Conservation (phyloP, 495 filamentous ascomycete species). For the Penicillium daleae region DNA sequence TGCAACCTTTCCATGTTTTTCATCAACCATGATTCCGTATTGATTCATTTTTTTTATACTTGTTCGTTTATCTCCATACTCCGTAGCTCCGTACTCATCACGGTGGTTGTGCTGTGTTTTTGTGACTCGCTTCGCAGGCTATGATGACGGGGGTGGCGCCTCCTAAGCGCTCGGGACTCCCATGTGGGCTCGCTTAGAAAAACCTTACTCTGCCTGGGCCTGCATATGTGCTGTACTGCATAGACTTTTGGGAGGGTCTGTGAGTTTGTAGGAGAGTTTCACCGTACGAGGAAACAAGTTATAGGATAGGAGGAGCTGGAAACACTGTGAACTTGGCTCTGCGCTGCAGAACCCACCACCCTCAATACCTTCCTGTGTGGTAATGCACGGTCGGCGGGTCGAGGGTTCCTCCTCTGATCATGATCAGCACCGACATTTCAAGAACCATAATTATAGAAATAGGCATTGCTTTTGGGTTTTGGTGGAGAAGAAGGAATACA, state of each 20-base stretch:
- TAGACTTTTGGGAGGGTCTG: constrained; percentile 1
- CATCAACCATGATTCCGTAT: not conserved
- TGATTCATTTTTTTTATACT: not conserved
- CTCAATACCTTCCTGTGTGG: constrained; percentile 1
- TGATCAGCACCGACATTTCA: constrained; percentile 6
- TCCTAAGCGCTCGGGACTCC: constrained; percentile 30
- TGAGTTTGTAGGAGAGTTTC: not conserved
- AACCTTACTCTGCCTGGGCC: constrained; percentile 16
- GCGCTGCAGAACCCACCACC: not conserved
- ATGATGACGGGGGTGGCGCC: constrained; percentile 24
- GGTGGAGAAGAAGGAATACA: not conserved
- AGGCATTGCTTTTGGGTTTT: not conserved
- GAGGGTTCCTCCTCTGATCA: not conserved
- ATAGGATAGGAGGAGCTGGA: not conserved
- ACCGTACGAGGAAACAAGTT: not conserved
- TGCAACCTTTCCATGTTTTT: not conserved
- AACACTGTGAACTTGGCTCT: not conserved
- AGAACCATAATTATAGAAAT: not conserved
- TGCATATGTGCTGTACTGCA: constrained; percentile 3
- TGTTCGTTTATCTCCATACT: not conserved
- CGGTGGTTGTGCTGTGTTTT: not conserved
- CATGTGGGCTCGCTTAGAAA: constrained; percentile 29
- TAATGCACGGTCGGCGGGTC: constrained; percentile 6
- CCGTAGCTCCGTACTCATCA: not conserved
- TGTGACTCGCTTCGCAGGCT: not conserved